Conservation (phyloP, 73 alveolate species). For the Breviolum minutum region DNA sequence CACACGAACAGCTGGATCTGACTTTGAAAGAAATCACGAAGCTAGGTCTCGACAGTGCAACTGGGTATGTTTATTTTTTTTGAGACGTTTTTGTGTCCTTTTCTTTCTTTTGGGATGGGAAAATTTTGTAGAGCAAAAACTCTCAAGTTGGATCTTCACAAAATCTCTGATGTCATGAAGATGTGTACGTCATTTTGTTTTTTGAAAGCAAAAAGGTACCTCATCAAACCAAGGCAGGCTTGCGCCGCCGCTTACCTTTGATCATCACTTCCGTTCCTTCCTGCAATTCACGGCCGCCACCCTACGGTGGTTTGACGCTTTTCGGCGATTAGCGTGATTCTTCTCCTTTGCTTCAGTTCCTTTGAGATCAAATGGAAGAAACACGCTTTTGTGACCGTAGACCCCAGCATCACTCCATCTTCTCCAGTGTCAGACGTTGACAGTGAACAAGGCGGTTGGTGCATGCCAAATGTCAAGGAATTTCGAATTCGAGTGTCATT, state of each 20-base stretch:
- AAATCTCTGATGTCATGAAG: no score
- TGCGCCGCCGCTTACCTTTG: slow-evolving; percentile 30
- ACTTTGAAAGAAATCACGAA: slow-evolving; percentile 8
- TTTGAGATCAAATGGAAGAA: slow-evolving; percentile 21
- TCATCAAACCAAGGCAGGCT: not conserved
- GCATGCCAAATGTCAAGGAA: not conserved
- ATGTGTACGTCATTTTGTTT: no score
- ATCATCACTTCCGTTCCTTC: not conserved
- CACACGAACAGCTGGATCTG: not conserved
- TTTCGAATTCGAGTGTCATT: not conserved
- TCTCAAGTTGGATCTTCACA: no score
- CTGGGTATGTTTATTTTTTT: no score
- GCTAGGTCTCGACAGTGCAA: slow-evolving; percentile 16
- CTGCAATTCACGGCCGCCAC: slow-evolving; percentile 11
- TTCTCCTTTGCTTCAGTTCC: slow-evolving; percentile 2
- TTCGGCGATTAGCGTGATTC: not conserved
- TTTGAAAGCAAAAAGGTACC: no score
- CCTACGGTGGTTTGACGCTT: not conserved
- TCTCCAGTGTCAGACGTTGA: not conserved
- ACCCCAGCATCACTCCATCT: not conserved
- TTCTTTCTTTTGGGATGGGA: no score
- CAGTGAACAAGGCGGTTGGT: not conserved
- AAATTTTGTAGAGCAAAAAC: no score
- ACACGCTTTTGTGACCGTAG: not conserved
- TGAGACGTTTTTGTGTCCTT: no score